These are phyloP conservation scores for Pisolithus microcarpus DNA, from an alignment of 768 basidiomycete genomes.

Conservation along the genomic window DNA sequence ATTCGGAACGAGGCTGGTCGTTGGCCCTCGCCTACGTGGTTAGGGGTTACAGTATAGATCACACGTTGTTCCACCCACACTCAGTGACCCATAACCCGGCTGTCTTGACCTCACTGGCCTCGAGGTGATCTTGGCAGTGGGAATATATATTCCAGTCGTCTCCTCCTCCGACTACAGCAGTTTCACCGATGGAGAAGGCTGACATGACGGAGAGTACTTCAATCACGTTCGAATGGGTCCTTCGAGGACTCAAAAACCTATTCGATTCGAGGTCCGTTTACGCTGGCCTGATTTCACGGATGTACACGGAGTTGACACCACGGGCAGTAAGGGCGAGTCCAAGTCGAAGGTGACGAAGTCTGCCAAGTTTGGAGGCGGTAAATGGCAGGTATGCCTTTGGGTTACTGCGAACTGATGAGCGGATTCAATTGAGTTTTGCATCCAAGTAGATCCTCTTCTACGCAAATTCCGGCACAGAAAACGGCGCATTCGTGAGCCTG, in stretches of 20 bases:
- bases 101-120: too few relatives aligned
- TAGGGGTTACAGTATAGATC: too few relatives aligned
- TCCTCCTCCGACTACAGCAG: background rate
- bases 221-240: slow-evolving; percentile 71
- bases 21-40: too few relatives aligned
- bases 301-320: background rate
- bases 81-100: too few relatives aligned
- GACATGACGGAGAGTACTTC: slow-evolving; percentile 48
- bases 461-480: slow-evolving; percentile 66
- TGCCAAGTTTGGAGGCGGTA: slow-evolving; percentile 64
- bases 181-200: slow-evolving; percentile 22
- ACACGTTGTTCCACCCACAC: too few relatives aligned
- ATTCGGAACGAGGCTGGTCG: too few relatives aligned
- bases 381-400: slow-evolving; percentile 51
- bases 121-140: background rate
- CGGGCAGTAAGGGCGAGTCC: slow-evolving; percentile 54
- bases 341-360: slow-evolving; percentile 78
- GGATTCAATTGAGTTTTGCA: background rate
- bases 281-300: background rate
- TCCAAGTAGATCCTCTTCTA: slow-evolving; percentile 69
- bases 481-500: slow-evolving; percentile 59
- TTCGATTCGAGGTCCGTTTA: slow-evolving; percentile 60
- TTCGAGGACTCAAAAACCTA: slow-evolving; percentile 59
- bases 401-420: background rate
- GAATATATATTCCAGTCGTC: background rate